Percentiles rank a stretch among this genome's conserved stretches.
Conservation (phyloP, 2,329 filamentous ascomycete species). For the Alternaria viburni region DNA sequence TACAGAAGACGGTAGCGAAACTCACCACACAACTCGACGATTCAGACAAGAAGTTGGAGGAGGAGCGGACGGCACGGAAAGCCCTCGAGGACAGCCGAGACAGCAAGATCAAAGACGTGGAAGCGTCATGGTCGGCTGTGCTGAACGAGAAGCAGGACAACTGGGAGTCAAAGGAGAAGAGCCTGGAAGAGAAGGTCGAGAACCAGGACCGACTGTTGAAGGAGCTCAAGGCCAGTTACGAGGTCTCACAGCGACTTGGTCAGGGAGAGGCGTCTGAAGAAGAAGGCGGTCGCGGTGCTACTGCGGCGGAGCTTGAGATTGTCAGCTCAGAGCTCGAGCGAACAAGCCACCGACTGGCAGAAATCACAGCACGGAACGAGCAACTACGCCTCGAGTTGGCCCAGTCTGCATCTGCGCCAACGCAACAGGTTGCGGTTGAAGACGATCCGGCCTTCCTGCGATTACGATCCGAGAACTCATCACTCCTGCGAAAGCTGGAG, state of each 20-base stretch:
- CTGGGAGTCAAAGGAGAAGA: slow-evolving; percentile 92
- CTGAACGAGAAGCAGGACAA: slow-evolving; percentile 94
- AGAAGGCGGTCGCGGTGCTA: slow-evolving; percentile 66
- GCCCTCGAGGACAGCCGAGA: slow-evolving; percentile 80
- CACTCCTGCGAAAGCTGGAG: slow-evolving; percentile 86
- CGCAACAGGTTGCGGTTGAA: slow-evolving; percentile 70
- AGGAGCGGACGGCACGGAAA: slow-evolving; percentile 74
- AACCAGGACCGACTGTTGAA: slow-evolving; percentile 90
- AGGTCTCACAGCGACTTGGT: slow-evolving; percentile 89
- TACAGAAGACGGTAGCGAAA: slow-evolving; percentile 78
- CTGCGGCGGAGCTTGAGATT: slow-evolving; percentile 91
- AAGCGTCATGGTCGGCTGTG: slow-evolving; percentile 87
- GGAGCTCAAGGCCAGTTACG: slow-evolving; percentile 95
- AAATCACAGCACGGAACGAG: slow-evolving; percentile 93
- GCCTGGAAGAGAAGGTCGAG: slow-evolving; percentile 89
- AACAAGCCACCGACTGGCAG: slow-evolving; percentile 83
- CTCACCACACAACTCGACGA: slow-evolving; percentile 84
- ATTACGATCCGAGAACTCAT: slow-evolving; percentile 90
- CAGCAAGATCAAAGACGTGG: slow-evolving; percentile 83
- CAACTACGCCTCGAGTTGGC: slow-evolving; percentile 89
- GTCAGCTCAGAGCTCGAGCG: slow-evolving; percentile 89
- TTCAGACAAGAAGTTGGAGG: slow-evolving; percentile 78
- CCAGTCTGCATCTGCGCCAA: slow-evolving; percentile 77
- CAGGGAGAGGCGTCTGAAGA: slow-evolving; percentile 70
- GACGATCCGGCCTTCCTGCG: slow-evolving; percentile 90